Evolutionary conservation across 2,329 filamentous ascomycete genomes (phyloP).

Genomic region (Blumeria graminis): DNA sequence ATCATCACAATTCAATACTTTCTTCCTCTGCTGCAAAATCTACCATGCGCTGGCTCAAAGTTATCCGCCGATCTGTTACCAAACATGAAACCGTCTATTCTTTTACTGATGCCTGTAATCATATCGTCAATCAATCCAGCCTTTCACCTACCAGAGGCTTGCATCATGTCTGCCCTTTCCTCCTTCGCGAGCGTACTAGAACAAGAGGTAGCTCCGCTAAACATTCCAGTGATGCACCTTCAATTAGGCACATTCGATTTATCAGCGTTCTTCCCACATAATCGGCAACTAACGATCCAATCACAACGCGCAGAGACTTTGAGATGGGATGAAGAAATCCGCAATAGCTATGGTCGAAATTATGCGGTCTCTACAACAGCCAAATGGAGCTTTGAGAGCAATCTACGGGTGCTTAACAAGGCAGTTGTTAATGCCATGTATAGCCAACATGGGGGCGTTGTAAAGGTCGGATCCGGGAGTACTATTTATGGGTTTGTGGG

Average conservation of each 20-base stretch:
- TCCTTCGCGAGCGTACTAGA: slow-evolving; percentile 64
- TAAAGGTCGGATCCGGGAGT: slow-evolving; percentile 67
- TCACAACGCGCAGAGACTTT: slow-evolving; percentile 29
- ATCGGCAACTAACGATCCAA: slow-evolving; percentile 14
- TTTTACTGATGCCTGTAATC: slow-evolving; percentile 59
- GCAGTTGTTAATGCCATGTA: slow-evolving; percentile 78
- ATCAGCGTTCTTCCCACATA: slow-evolving; percentile 32
- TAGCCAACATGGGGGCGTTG: slow-evolving; percentile 27
- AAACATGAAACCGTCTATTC: slow-evolving; percentile 34
- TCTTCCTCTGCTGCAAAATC: slow-evolving; percentile 47
- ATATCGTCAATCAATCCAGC: slow-evolving; percentile 58
- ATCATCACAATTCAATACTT: slow-evolving; percentile 77
- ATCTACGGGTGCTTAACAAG: slow-evolving; percentile 57
- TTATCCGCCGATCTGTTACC: slow-evolving; percentile 17
- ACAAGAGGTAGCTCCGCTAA: slow-evolving; percentile 52
- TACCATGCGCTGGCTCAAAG: slow-evolving; percentile 19
- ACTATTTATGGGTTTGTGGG: slow-evolving; percentile 70
- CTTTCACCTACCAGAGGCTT: slow-evolving; percentile 66
- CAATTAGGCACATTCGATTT: slow-evolving; percentile 84
- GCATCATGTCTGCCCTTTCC: slow-evolving; percentile 64
- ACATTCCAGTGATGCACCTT: slow-evolving; percentile 62
- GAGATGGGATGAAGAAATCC: slow-evolving; percentile 36
- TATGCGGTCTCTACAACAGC: slow-evolving; percentile 15
- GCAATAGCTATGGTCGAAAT: slow-evolving; percentile 36
- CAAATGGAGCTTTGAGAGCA: slow-evolving; percentile 22